Conservation (phyloP, 257 asterid species). For the Perilla frutescens region DNA sequence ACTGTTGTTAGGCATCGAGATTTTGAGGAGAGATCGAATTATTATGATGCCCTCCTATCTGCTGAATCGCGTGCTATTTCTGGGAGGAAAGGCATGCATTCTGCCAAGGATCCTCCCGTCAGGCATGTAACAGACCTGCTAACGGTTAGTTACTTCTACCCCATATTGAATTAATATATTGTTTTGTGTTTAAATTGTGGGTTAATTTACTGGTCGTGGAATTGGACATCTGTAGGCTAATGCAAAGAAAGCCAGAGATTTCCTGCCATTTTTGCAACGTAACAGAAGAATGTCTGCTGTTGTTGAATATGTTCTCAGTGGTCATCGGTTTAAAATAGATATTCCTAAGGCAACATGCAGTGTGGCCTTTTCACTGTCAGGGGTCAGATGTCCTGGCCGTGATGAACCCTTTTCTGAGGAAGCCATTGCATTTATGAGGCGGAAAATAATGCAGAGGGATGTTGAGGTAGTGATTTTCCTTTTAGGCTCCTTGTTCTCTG, state of each 20-base stretch:
- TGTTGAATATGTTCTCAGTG: constrained; percentile 95
- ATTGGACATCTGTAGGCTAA: constrained; percentile 55
- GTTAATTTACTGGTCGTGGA: constrained; percentile 11
- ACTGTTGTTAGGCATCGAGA: constrained; percentile 94
- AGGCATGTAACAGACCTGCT: constrained; percentile 84
- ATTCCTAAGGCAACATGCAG: constrained; percentile 96
- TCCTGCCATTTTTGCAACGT: constrained; percentile 91
- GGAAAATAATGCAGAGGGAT: constrained; percentile 99
- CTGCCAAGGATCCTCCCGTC: constrained; percentile 87
- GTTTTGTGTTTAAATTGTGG: background rate
- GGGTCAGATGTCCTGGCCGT: constrained; percentile 98
- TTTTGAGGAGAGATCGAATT: constrained; percentile 95
- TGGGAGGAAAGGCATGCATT: constrained; percentile 90
- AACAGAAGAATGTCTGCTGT: constrained; percentile 91
- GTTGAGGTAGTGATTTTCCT: constrained; percentile 67
- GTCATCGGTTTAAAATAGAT: constrained; percentile 85
- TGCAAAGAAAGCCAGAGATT: constrained; percentile 85
- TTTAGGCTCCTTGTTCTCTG: background rate
- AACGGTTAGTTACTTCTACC: constrained; percentile 58
- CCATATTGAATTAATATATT: constrained; percentile 12
- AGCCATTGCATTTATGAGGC: constrained; percentile 97
- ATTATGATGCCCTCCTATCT: constrained; percentile 85
- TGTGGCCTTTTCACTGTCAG: constrained; percentile 89
- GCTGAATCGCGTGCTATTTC: constrained; percentile 89
- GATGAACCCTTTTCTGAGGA: constrained; percentile 89